Base-by-base conservation (phyloP, 2,329 filamentous ascomycete species). In the Ophiostoma piceae region DNA sequence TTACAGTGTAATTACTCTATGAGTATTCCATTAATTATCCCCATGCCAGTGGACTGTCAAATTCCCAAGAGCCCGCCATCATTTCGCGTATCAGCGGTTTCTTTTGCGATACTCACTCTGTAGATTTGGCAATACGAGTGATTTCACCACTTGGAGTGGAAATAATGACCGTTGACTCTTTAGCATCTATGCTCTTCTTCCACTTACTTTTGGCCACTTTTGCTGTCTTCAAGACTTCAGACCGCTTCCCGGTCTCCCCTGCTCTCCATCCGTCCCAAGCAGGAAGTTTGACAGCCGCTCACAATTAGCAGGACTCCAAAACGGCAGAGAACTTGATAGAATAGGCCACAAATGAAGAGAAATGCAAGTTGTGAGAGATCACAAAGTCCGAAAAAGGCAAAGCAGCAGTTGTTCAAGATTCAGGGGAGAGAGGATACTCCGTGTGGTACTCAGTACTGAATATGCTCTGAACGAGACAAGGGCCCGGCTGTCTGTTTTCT, bases 401-500 rank as follows among this genome's bases (percentile, higher is more conserved):
- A 57, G 51, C 51, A 57, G n/a, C 43, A 47, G 43, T n/a, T 47
- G 7, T n/a, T 47, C 43, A n/a, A 47, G 51, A 57, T 22, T 26
- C 51, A 57, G 51, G 51, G 51, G 51, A 11, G 22, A 29, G n/a
- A 11, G 22, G n/a, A 57, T 26, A 57, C n/a, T 16, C 5, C 3
- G 12, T 26, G 26, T 26, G 8, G 2, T 57, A 29, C 26, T 29
- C 1, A 29, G 22, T 57, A 57, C n/a, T 16, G 32, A 22, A 29
- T 5, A 65, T 22, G 7, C 26, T 29, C 26, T 29, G 26, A 4
- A 16, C 5, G 57, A 29, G 37, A 41, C 22, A 66, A n/a, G 16
- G 65, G 37, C 39, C 65, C 65, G 16, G 39, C 60, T 47, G 43
- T 66, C 69, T 66, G 37, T 62, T 65, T 66, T 57, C 66, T 57